Evolutionary conservation across 495 filamentous ascomycete genomes (phyloP).

Genomic region (Penicillium cataractarum): DNA sequence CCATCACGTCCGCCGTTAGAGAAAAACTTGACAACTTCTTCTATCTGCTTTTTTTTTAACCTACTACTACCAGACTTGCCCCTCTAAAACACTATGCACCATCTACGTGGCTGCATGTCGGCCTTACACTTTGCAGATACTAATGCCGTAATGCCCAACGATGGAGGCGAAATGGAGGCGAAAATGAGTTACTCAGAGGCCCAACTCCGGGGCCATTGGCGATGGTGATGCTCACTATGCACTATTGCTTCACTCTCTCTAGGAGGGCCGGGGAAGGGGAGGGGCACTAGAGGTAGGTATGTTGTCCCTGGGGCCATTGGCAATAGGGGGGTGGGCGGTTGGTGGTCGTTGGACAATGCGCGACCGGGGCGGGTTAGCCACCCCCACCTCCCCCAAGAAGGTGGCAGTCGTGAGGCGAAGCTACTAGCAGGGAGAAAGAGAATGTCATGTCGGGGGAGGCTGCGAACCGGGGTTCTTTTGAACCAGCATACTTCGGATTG

Average conservation of each 20-base stretch:
- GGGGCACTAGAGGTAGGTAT: neutral
- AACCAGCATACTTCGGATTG: neutral
- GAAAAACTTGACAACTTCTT: too few species aligned
- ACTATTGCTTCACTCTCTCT: neutral
- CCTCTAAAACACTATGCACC: neutral
- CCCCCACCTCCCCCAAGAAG: neutral
- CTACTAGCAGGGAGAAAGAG: neutral
- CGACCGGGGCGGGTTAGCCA: conserved; percentile 3
- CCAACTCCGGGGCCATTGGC: neutral
- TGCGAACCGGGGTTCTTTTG: conserved; percentile 3
- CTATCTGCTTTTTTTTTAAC: too few species aligned
- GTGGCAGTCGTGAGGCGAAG: neutral
- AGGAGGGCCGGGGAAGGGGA: neutral
- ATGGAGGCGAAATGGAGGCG: neutral
- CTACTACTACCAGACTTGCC: neutral
- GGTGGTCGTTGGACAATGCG: neutral
- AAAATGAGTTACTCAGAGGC: neutral
- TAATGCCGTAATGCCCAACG: conserved; percentile 1
- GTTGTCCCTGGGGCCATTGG: too few species aligned
- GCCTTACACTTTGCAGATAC: conserved; percentile 4
- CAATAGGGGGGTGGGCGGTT: neutral
- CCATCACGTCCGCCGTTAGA: conserved; percentile 8
- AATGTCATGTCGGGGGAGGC: too few species aligned
- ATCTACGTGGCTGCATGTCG: conserved; percentile 1
- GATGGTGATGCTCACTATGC: neutral